Conservation (phyloP, 768 basidiomycete species). For the Mycena olivaceomarginata region DNA sequence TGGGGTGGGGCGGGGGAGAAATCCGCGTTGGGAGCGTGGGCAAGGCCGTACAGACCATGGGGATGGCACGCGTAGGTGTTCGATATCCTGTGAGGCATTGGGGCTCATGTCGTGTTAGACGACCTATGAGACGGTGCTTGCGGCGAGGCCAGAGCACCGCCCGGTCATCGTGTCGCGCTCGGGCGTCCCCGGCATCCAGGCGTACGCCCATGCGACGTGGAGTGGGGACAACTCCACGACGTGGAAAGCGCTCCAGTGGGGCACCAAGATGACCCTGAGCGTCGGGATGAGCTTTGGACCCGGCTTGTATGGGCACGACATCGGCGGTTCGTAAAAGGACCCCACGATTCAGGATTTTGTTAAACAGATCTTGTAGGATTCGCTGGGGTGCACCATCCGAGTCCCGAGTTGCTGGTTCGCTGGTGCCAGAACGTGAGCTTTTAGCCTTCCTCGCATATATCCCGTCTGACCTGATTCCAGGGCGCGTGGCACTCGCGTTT, state of each 20-base stretch:
- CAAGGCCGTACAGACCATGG: constrained; percentile 45
- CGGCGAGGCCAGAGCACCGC: constrained; percentile 40
- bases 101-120: constrained; percentile 22
- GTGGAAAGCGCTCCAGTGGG: constrained; percentile 45
- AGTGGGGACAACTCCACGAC: constrained; percentile 47
- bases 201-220: constrained; percentile 45
- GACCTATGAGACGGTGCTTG: constrained; percentile 42
- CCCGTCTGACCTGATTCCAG: constrained; percentile 21
- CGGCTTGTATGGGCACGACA: constrained; percentile 44
- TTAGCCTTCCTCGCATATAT: neutral
- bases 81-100: neutral
- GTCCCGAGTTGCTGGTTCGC: constrained; percentile 43
- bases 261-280: constrained; percentile 46
- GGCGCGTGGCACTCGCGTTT: constrained; percentile 46
- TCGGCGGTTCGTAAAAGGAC: constrained; percentile 30
- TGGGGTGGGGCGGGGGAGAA: constrained; percentile 45
- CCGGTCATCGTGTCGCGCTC: constrained; percentile 46
- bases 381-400: constrained; percentile 42
- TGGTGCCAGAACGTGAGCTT: constrained; percentile 44
- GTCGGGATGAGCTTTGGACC: constrained; percentile 46
- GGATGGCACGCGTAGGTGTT: constrained; percentile 41
- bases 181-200: constrained; percentile 44
- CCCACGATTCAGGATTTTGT: neutral
- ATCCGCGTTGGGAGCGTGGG: constrained; percentile 44
- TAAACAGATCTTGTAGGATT: constrained; percentile 16